Conservation (phyloP, 495 filamentous ascomycete species). For the Podospora pseudopauciseta region DNA sequence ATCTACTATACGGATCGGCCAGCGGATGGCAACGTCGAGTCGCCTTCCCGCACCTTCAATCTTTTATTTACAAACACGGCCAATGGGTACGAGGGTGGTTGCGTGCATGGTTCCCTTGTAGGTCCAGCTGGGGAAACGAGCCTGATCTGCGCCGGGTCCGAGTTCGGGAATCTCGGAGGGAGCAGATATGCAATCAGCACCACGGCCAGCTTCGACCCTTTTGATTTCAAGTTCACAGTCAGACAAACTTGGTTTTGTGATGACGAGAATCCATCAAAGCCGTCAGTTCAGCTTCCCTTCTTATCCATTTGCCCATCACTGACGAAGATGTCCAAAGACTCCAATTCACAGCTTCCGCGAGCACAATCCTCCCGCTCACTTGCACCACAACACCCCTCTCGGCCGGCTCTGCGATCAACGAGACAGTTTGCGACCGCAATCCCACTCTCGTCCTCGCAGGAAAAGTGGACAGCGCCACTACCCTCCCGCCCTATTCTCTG, state of each 20-base stretch:
- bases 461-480: conserved; percentile 5
- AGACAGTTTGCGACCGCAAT: conserved; percentile 4
- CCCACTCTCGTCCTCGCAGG: conserved; percentile 13
- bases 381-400: conserved; percentile 3
- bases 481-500: conserved; percentile 28
- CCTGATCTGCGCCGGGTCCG: conserved; percentile 20
- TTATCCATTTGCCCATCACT: background rate
- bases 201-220: conserved; percentile 18
- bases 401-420: background rate
- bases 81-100: conserved; percentile 30
- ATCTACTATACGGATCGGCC: conserved; percentile 22
- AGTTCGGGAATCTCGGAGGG: conserved; percentile 17
- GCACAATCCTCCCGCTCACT: conserved; percentile 10
- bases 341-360: conserved; percentile 19
- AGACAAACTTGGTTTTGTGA: conserved; percentile 37
- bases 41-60: conserved; percentile 17
- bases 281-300: conserved; percentile 18
- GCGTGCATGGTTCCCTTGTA: conserved; percentile 15
- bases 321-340: conserved; percentile 8
- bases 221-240: conserved; percentile 17
- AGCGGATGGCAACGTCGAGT: conserved; percentile 16
- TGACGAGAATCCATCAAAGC: conserved; percentile 27
- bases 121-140: background rate
- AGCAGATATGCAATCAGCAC: conserved; percentile 23
- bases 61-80: conserved; percentile 23